Conservation (phyloP, 2,329 filamentous ascomycete genomes). For the Ophiostoma himal-ulmi region DNA sequence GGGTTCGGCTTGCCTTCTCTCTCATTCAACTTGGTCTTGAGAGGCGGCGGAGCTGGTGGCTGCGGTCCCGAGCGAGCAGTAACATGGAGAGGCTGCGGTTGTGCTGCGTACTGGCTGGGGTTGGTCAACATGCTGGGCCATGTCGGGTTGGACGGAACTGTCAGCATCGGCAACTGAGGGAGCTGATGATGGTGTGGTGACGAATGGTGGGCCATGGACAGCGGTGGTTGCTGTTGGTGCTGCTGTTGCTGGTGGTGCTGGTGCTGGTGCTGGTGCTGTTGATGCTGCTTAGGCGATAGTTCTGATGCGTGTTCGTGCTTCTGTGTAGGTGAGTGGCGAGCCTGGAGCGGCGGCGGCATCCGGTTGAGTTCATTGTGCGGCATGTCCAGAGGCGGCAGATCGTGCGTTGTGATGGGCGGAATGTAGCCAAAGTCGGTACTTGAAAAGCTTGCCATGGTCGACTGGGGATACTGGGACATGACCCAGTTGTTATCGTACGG, state of each 20-base stretch:
- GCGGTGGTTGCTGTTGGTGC: not conserved
- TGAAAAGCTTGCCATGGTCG: conserved; percentile 63
- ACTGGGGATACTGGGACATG: conserved; percentile 59
- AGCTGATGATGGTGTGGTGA: conserved; percentile 39
- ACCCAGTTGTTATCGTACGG: conserved; percentile 44
- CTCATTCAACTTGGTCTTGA: conserved; percentile 40
- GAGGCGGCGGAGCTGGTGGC: conserved; percentile 44
- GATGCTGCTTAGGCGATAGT: conserved; percentile 12
- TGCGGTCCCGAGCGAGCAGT: conserved; percentile 16
- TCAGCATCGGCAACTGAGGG: conserved; percentile 59
- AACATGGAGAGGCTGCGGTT: conserved; percentile 31
- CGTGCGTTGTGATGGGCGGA: conserved; percentile 41
- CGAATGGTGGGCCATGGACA: conserved; percentile 29
- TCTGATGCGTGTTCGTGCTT: conserved; percentile 16
- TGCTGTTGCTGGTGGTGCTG: conserved; percentile 16
- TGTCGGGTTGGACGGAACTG: conserved; percentile 59
- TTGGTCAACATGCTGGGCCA: conserved; percentile 83
- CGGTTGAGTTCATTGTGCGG: conserved; percentile 41
- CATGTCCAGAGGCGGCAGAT: conserved; percentile 37
- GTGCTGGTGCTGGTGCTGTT: conserved; percentile 18
- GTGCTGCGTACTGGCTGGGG: conserved; percentile 58
- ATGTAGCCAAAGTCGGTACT: conserved; percentile 53
- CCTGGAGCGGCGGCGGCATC: conserved; percentile 49
- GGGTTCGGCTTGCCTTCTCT: conserved; percentile 55
- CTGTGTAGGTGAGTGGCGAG: conserved; percentile 34